Conservation (phyloP, 352 stramenopile species). For the Pythium grandisporangium region DNA sequence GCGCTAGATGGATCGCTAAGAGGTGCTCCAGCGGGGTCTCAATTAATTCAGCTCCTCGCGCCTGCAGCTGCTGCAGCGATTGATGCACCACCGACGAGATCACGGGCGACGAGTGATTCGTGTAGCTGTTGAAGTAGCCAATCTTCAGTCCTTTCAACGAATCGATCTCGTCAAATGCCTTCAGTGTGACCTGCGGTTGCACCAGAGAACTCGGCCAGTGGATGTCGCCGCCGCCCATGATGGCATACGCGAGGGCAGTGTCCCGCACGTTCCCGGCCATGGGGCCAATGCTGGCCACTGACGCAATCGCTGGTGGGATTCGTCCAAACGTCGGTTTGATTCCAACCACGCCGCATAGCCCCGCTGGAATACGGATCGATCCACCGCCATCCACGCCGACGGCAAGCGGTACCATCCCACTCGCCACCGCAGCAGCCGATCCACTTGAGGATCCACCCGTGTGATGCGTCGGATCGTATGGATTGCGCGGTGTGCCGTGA, state of each 20-base stretch:
- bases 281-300: conserved; percentile 63
- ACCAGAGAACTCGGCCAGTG: conserved; percentile 28
- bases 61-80: conserved; percentile 36
- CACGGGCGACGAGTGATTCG: conserved; percentile 55
- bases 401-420: conserved; percentile 79
- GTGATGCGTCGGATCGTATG: conserved; percentile 79
- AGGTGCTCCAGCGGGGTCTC: conserved; percentile 75
- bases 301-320: conserved; percentile 58
- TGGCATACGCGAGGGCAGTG: conserved; percentile 73
- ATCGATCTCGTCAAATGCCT: conserved; percentile 49
- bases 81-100: conserved; percentile 33
- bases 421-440: conserved; percentile 77
- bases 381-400: conserved; percentile 84
- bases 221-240: conserved; percentile 62
- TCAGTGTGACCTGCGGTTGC: conserved; percentile 36
- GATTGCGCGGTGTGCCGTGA: conserved; percentile 68
- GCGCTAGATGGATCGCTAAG: conserved; percentile 63
- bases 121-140: conserved; percentile 68
- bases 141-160: conserved; percentile 60
- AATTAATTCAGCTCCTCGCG: conserved; percentile 57
- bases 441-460: conserved; percentile 86
- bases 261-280: conserved; percentile 76
- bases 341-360: conserved; percentile 83
- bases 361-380: conserved; percentile 84
- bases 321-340: conserved; percentile 85